Evolutionary conservation across 140 eudicot genomes (phyloP), one percentile per base, ranked within the genome.

Genomic region (Cichorium intybus): DNA sequence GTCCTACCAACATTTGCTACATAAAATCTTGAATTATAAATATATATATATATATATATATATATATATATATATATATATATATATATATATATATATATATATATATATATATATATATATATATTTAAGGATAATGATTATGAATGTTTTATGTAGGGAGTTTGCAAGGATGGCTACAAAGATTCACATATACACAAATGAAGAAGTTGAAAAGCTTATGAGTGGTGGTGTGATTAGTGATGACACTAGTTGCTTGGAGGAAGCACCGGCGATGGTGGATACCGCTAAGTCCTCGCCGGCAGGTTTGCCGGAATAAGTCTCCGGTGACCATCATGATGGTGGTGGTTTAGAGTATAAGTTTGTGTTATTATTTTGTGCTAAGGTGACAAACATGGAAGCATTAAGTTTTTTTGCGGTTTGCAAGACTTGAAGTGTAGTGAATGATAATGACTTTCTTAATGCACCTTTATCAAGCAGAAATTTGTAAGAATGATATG

Each of bases 201-300:
- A 82, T 68, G 97, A 84, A 45, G 97, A 90, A 76, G 97, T 87
- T 60, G 87, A 85, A 78, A 91, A 85, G 68, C 81, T 91, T 80
- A 85, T 79, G 61, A 68, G 77, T 15, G 97, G 80, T 31, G 80
- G 96, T 11, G 76, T 82, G 67, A 71, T 76, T 31, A 83, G 84
- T 15, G 97, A 84, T 6, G 97, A 90, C 82, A 84, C 89, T 26
- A 90, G 97, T 75, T 90, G 97, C 69, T 69, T 90, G 79, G 97
- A 90, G 81, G 97, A 90, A 82, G 82, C 96, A 20, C 90, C 77
- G 1, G 68, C 77, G 6, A 67, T 76, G 66, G 65, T 81, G 55
- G 88, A 90, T 14, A 86, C 79, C 21, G 87, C 90, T 1, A 87
- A 83, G 78, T 86, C 95, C 3, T 70, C 91, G 11, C 82, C 86